phyloP scores from a whole-genome alignment of 1,284 basidiomycete species.

The Ustilago cynodontis region DNA sequence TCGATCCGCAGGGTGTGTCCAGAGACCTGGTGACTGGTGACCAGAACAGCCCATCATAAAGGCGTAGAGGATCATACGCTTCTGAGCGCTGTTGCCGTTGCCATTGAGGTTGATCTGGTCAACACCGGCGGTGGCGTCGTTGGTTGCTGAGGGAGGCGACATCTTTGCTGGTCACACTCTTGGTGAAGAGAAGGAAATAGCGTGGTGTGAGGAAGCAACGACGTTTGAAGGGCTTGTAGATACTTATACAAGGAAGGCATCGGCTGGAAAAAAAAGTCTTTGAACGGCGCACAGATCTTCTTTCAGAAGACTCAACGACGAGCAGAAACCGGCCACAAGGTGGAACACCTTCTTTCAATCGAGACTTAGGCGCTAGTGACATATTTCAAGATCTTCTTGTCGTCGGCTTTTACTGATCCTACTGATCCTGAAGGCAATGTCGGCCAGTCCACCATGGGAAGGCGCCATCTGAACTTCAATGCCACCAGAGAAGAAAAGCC shows the following conservation, averaged over 20 bases:
- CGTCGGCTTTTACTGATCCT: background rate
- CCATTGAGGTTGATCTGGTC: conserved; percentile 17
- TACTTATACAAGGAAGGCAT: background rate
- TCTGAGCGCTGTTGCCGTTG: background rate
- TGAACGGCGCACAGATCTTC: conserved; percentile 5
- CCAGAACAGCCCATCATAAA: conserved; percentile 64
- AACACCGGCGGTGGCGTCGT: conserved; percentile 9
- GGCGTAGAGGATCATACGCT: conserved; percentile 52
- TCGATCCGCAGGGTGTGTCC: conserved; percentile 56
- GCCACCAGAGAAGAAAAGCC: background rate
- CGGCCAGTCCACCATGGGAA: background rate
- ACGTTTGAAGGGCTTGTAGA: background rate
- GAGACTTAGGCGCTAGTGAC: background rate
- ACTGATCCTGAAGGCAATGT: background rate
- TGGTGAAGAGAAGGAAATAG: background rate
- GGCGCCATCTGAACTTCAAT: conserved; percentile 10
- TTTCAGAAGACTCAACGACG: background rate
- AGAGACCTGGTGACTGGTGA: conserved; percentile 63
- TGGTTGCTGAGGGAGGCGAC: conserved; percentile 24
- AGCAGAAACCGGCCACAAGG: too few species aligned
- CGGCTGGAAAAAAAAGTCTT: background rate
- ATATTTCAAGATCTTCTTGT: background rate
- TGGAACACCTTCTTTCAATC: background rate
- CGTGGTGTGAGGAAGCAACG: background rate
- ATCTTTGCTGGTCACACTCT: background rate